Evolutionary conservation across 2,329 filamentous ascomycete genomes (phyloP).

Genomic region (Talaromyces sp.): DNA sequence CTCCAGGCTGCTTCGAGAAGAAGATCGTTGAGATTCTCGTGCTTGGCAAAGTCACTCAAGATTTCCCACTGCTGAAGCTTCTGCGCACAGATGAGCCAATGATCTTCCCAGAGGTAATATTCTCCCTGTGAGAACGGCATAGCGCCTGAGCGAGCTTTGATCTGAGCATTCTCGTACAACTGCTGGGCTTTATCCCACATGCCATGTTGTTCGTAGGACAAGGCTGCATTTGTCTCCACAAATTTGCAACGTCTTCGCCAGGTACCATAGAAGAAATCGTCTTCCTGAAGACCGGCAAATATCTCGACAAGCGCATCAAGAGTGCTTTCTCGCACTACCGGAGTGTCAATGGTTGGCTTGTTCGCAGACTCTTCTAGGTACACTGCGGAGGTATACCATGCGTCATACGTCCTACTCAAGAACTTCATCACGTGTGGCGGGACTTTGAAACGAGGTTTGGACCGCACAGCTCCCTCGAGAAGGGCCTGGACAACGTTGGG

Average conservation of each 20-base stretch:
- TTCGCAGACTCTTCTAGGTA: slow-evolving; percentile 89
- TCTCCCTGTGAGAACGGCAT: slow-evolving; percentile 94
- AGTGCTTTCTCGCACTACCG: slow-evolving; percentile 85
- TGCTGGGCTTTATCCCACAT: slow-evolving; percentile 99
- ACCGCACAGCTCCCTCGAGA: slow-evolving; percentile 79
- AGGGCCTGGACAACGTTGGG: slow-evolving; percentile 95
- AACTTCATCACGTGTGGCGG: slow-evolving; percentile 97
- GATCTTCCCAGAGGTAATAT: slow-evolving; percentile 99
- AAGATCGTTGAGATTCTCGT: slow-evolving; percentile 97
- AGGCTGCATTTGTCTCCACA: slow-evolving; percentile 92
- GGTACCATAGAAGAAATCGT: slow-evolving; percentile 95
- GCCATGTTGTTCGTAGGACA: slow-evolving; percentile 97
- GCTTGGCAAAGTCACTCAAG: slow-evolving; percentile 93
- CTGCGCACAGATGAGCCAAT: slow-evolving; percentile 96
- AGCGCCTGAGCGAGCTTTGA: slow-evolving; percentile 94
- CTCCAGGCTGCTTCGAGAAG: slow-evolving; percentile 95
- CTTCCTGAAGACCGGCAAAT: slow-evolving; percentile 86
- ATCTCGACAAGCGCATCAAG: slow-evolving; percentile 93
- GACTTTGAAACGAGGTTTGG: slow-evolving; percentile 84
- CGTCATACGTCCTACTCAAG: slow-evolving; percentile 87
- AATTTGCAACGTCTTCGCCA: slow-evolving; percentile 95
- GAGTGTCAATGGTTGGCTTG: slow-evolving; percentile 78
- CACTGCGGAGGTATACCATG: slow-evolving; percentile 91
- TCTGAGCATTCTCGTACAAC: slow-evolving; percentile 93
- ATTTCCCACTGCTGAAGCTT: slow-evolving; percentile 99